Evolutionary conservation across 371 early-diverging fungal genomes (phyloP).

Genomic region (Blakeslea trispora): DNA sequence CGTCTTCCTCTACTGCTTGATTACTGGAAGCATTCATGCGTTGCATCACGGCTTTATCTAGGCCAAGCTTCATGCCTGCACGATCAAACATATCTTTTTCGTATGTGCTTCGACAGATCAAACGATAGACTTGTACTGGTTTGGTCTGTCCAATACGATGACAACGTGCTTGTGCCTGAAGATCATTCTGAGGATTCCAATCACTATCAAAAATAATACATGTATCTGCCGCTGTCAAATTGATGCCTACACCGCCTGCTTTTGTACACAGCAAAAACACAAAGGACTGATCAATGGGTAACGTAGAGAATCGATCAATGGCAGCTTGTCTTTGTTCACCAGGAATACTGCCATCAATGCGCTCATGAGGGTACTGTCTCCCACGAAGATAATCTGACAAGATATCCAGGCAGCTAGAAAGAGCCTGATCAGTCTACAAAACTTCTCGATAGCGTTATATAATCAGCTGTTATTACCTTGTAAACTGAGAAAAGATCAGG

Average conservation of each 20-base stretch:
- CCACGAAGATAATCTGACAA: slow-evolving; percentile 88
- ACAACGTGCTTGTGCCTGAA: slow-evolving; percentile 93
- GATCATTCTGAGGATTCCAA: slow-evolving; percentile 97
- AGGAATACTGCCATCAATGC: slow-evolving; percentile 89
- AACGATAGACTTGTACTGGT: slow-evolving; percentile 85
- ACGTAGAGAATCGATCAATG: slow-evolving; percentile 90
- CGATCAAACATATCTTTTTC: slow-evolving; percentile 97
- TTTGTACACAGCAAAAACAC: slow-evolving; percentile 87
- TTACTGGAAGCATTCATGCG: slow-evolving; percentile 15
- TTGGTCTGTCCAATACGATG: slow-evolving; percentile 97
- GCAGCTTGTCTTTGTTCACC: slow-evolving; percentile 94
- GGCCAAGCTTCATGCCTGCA: slow-evolving; percentile 91
- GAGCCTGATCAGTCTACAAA: too few species aligned
- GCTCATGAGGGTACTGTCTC: slow-evolving; percentile 76
- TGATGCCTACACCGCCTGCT: slow-evolving; percentile 96
- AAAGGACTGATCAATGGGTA: slow-evolving; percentile 73
- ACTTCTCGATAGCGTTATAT: too few species aligned
- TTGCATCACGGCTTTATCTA: slow-evolving; percentile 86
- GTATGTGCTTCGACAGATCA: slow-evolving; percentile 91
- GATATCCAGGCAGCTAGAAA: slow-evolving; percentile 80
- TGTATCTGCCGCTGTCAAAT: slow-evolving; percentile 93
- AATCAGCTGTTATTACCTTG: too few species aligned
- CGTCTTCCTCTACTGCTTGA: slow-evolving; percentile 30
- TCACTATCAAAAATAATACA: slow-evolving; percentile 96
- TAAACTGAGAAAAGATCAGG: slow-evolving; percentile 96